Evolutionary conservation across 352 stramenopile genomes (phyloP), one percentile per base, ranked within the genome.

Genomic region (Aphanomyces euteiches): DNA sequence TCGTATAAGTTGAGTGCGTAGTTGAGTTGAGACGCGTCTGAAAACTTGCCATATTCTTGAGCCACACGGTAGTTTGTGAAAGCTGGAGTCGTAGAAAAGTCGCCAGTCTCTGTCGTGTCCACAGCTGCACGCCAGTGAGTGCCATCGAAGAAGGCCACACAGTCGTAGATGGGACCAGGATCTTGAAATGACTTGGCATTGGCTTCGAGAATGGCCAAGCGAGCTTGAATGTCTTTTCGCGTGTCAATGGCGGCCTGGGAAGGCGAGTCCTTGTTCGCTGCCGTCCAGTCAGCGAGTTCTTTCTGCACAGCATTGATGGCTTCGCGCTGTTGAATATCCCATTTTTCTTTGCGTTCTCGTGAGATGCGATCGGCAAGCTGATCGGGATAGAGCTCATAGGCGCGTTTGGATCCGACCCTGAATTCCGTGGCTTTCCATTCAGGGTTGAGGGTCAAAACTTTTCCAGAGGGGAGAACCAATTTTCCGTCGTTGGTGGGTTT

Each of bases 1-100:
- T 98, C 87, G 70, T 98, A 98, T 56, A 99, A 87, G 72, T 98
- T 97, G 70, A 98, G 79, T 60, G 81, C 88, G 76, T 97, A 98
- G 75, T 98, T 98, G 56, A 98, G 87, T 73, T 97, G 87, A 54
- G 91, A 95, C 48, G 91, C 77, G n/a, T 88, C 75, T n/a, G 88
- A 90, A 72, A 98, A 97, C 54, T 80, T 94, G 45, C 74, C 87
- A 71, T 95, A 96, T 72, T 97, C 65, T 43, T 72, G 82, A 73
- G 92, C 87, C 15, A 87, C 73, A 58, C 79, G 77, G 79, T 84
- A 96, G 70, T 93, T 90, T 13, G 85, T 90, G 61, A 96, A 76
- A 57, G 85, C 74, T 57, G 72, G 7, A 40, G 82, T 70, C 28
- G 78, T 76, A 1, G 80, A 83, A 53, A 98, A 88, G 77, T 98